These are phyloP conservation scores for Leptosphaerulina australis DNA, from an alignment of 2,329 filamentous ascomycete species.

Conservation along the genomic window DNA sequence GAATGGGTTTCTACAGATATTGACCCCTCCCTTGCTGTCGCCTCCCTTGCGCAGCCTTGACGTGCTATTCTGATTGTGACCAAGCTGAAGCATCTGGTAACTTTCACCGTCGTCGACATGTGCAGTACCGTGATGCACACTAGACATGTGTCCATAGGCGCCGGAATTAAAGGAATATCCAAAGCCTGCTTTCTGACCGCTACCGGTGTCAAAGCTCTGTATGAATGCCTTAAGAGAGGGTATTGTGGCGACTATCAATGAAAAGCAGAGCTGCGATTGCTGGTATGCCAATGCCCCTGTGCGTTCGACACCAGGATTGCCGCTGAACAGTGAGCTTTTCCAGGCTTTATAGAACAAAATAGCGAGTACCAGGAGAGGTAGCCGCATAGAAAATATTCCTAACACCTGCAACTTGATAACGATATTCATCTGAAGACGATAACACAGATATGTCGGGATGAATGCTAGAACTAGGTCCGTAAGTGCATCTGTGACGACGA, in stretches of 20 bases:
- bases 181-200: slow-evolving; percentile 27
- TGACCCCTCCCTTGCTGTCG: background rate
- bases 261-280: slow-evolving; percentile 30
- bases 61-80: background rate
- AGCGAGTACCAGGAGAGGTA: slow-evolving; percentile 26
- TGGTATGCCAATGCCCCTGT: slow-evolving; percentile 29
- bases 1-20: background rate
- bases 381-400: slow-evolving; percentile 31
- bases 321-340: slow-evolving; percentile 14
- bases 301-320: slow-evolving; percentile 26
- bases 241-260: slow-evolving; percentile 36
- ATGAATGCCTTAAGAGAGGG: slow-evolving; percentile 39
- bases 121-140: slow-evolving; percentile 15
- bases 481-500: slow-evolving; percentile 28
- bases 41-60: background rate
- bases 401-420: slow-evolving; percentile 37
- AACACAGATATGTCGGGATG: slow-evolving; percentile 32
- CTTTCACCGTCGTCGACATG: background rate
- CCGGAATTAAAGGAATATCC: slow-evolving; percentile 17
- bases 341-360: slow-evolving; percentile 23
- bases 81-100: slow-evolving; percentile 19
- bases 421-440: slow-evolving; percentile 34
- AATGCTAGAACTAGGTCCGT: slow-evolving; percentile 34
- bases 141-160: slow-evolving; percentile 1
- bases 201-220: slow-evolving; percentile 33